phyloP scores from a whole-genome alignment of 1,284 basidiomycete species.

The Apiotrichum mycotoxinovorans region DNA sequence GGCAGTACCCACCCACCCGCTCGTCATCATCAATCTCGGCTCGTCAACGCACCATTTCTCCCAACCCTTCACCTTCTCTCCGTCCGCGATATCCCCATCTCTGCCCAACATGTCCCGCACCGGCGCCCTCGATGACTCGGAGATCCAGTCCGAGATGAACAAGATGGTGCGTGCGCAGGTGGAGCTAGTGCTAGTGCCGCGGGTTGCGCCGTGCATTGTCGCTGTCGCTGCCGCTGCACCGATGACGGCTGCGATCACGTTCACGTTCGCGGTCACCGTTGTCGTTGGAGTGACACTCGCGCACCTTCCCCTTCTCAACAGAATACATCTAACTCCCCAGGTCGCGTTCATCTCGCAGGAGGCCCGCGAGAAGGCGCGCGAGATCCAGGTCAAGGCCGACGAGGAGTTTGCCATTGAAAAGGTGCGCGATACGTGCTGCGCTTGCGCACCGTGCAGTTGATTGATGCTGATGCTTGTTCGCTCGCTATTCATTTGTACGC shows the following conservation, averaged over 20 bases:
- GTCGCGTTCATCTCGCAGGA: conserved; percentile 96
- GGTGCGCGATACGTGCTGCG: conserved; percentile 52
- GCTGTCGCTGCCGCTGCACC: no score
- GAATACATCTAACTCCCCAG: conserved; percentile 50
- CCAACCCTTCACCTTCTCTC: background rate
- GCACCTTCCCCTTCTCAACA: no score
- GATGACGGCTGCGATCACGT: no score
- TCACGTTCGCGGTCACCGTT: no score
- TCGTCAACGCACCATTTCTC: background rate
- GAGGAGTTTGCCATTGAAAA: conserved; percentile 98
- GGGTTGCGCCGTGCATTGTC: no score
- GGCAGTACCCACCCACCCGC: background rate
- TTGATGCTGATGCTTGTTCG: background rate
- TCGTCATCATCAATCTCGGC: background rate
- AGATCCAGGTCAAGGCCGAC: conserved; percentile 92
- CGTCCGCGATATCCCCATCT: background rate
- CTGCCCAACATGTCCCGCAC: conserved; percentile 46
- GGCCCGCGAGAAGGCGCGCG: conserved; percentile 91
- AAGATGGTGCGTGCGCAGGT: conserved; percentile 73
- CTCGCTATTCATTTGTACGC: background rate
- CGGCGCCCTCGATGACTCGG: conserved; percentile 84
- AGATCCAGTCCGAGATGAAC: conserved; percentile 95
- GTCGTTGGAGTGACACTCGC: no score
- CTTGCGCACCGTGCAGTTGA: background rate
- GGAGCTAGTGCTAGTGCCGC: background rate